Evolutionary conservation across 179 eudicot species (phyloP), one percentile per base, ranked within the genome.

Genomic region (Heliamphora pulchella): DNA sequence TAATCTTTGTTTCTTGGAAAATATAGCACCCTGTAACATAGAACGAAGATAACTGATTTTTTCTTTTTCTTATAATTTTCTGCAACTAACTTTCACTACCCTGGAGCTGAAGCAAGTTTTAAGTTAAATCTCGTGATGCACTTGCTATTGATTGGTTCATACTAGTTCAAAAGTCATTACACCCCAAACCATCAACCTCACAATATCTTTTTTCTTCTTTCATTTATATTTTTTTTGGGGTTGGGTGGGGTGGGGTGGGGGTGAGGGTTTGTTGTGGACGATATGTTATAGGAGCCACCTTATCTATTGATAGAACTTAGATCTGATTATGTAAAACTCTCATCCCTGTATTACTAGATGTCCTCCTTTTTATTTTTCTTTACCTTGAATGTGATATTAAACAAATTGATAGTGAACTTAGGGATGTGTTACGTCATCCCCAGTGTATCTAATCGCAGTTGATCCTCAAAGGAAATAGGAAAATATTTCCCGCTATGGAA

Each of bases 1-100:
- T 94, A 81, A 66, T 18, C 14, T 80, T 18, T 15, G 57, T 63
- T 44, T 81, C 73, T 51, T 50, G 61, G 63, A n/a, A 44, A 44
- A 76, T 17, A 8, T 58, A 44, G 54, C 44, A 61, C 41, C 10
- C 22, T 59, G 18, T 50, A 53, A 50, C 50, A 53, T 20, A 50
- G 13, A 15, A 17, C 48, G 1, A 41, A 71, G 2, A 8, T 51
- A 58, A 58, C 55, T 51, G 8, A 51, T 44, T 44, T 46, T 8
- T 70, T 70, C 53, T 46, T 70, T 22, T n/a, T 47, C 46, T 31
- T 70, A 22, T 6, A 11, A 0, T 46, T 70, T 70, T 17, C 53
- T 70, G 2, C 7, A 46, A 15, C 46, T 8, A 70, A 7, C 47
- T 17, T n/a, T 72, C 41, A 20, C 59, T 72, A 51, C 43, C 41